A percentile compares a stretch with the other conserved stretches of the same genome.
phyloP scores from a whole-genome alignment of 495 filamentous ascomycete genomes.

The Aspergillus affinis region DNA sequence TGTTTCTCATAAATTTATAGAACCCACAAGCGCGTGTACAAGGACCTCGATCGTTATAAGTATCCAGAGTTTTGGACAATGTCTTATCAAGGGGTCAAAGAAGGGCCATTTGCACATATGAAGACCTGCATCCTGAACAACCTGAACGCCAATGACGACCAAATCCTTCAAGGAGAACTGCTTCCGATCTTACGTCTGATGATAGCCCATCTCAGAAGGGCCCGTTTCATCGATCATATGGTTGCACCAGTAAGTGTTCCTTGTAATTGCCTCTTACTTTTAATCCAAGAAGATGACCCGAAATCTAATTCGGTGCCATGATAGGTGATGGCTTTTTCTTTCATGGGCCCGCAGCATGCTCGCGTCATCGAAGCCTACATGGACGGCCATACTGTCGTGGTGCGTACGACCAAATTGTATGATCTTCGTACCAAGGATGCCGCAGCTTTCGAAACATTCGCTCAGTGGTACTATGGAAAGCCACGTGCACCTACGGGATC shows the following conservation, averaged over 20 bases:
- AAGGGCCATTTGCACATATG: constrained; percentile 6
- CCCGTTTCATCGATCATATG: constrained; percentile 9
- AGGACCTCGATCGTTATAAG: not conserved
- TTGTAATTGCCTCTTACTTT: not conserved
- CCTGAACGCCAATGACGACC: constrained; percentile 9
- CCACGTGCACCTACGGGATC: constrained; percentile 1
- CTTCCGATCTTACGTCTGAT: constrained; percentile 6
- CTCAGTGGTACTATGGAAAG: constrained; percentile 11
- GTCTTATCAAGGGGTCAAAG: not conserved
- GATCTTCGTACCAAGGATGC: constrained; percentile 13
- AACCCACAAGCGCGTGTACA: not conserved
- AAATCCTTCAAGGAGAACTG: constrained; percentile 11
- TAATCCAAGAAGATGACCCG: not conserved
- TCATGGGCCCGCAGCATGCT: constrained; percentile 15
- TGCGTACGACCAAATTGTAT: constrained; percentile 13
- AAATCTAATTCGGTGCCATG: not conserved
- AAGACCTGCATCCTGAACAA: constrained; percentile 12
- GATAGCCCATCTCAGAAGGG: constrained; percentile 7
- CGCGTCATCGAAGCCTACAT: constrained; percentile 12
- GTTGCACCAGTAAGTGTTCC: not conserved
- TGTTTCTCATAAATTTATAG: not conserved
- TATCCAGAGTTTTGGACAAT: constrained; percentile 3
- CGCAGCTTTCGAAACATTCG: constrained; percentile 7
- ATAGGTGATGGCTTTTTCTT: constrained; percentile 11
- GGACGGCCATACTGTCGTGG: constrained; percentile 12